Evolutionary conservation across 768 basidiomycete genomes (phyloP).

Genomic region (Lactarius hengduanensis): DNA sequence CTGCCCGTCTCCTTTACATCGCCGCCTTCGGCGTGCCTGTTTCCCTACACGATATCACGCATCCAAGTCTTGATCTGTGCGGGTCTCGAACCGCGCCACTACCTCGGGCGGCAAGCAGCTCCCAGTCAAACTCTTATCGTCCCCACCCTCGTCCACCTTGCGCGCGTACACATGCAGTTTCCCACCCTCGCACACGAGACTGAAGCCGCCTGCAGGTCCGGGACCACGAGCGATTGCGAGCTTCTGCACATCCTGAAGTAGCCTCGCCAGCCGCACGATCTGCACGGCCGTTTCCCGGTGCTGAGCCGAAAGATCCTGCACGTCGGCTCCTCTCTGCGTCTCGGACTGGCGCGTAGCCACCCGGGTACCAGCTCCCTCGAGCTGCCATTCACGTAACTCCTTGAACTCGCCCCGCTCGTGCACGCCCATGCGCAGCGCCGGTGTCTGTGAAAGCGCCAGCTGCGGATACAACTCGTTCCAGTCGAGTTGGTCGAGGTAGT

Average conservation of each 20-base stretch:
- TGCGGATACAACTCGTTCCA: conserved; percentile 67
- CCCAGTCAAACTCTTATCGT: background rate
- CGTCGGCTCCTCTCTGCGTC: background rate
- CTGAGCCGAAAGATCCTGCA: conserved; percentile 7
- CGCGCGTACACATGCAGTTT: conserved; percentile 9
- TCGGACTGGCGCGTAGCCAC: conserved; percentile 3
- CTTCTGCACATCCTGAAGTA: conserved; percentile 19
- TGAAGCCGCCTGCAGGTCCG: conserved; percentile 11
- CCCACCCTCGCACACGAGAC: conserved; percentile 14
- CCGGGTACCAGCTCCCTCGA: conserved; percentile 26
- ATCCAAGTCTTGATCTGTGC: background rate
- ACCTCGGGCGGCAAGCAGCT: conserved; percentile 15
- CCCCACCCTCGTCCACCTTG: background rate
- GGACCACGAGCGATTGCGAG: conserved; percentile 17
- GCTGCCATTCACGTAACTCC: conserved; percentile 45
- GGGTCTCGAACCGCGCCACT: conserved; percentile 3
- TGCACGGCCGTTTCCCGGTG: conserved; percentile 3
- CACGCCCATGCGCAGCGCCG: conserved; percentile 56
- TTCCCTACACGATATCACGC: background rate
- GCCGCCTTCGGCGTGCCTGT: background rate
- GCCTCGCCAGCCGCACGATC: conserved; percentile 14
- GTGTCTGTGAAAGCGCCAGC: conserved; percentile 66
- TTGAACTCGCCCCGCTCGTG: conserved; percentile 57
- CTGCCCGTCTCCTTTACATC: background rate
- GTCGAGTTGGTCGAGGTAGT: conserved; percentile 37